A percentile compares a stretch with the other conserved stretches of the same genome.
These are phyloP conservation scores for Alternaria sp. DNA, from an alignment of 2,329 filamentous ascomycete species.

Conservation along the genomic window DNA sequence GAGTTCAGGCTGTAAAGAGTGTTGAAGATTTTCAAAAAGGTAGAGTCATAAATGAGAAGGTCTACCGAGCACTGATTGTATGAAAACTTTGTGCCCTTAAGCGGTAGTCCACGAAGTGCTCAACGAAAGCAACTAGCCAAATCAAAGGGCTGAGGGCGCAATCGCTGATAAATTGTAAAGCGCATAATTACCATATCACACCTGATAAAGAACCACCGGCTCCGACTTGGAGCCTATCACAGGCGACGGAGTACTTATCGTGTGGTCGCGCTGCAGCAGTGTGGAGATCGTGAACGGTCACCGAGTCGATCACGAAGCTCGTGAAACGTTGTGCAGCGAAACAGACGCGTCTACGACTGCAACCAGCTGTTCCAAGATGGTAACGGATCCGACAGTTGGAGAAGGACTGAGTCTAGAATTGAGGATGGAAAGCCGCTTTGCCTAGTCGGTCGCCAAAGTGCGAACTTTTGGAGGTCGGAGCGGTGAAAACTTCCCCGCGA, in stretches of 20 bases:
- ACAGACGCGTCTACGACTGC: neutral
- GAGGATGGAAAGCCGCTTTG: conserved; percentile 9
- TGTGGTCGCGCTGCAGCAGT: conserved; percentile 2
- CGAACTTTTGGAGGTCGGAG: conserved; percentile 6
- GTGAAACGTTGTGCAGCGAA: neutral
- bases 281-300: conserved; percentile 7
- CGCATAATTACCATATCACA: neutral
- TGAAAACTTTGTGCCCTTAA: conserved; percentile 5
- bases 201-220: neutral
- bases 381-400: neutral
- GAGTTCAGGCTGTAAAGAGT: neutral
- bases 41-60: neutral
- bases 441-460: conserved; percentile 19
- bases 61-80: conserved; percentile 2
- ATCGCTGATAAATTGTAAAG: conserved; percentile 37
- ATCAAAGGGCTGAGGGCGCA: conserved; percentile 12
- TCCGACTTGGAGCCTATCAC: conserved; percentile 18
- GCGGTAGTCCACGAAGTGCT: conserved; percentile 12
- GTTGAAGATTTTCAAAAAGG: neutral
- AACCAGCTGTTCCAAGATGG: neutral
- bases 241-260: neutral
- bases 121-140: conserved; percentile 15
- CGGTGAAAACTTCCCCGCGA: conserved; percentile 20
- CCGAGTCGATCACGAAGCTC: neutral
- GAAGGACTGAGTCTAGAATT: neutral